Base-by-base conservation (phyloP, 352 stramenopile genomes). In the Phytophthora litchii region DNA sequence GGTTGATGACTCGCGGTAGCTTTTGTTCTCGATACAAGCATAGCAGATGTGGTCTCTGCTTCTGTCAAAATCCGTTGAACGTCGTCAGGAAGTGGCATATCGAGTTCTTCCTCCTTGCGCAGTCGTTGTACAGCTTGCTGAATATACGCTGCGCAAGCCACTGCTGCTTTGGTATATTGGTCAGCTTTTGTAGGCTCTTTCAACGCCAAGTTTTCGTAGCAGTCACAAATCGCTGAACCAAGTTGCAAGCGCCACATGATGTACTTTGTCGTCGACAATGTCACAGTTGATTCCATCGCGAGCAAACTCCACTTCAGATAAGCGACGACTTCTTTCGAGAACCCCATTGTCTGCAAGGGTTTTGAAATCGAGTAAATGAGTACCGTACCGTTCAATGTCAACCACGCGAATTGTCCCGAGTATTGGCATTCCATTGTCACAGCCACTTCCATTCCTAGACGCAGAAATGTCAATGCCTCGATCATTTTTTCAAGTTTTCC, bases 91-190 rank as follows among this genome's bases (percentile, higher is more conserved):
- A 94, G 23, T 5, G 83, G 85, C 21, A 84, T 34, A 35, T 94
- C 83, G 9, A 91, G 66, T 46, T 91, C 85, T 70, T 92, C 85
- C 66, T 92, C 85, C 25, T 87, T 89, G 13, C 76, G 69, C 2
- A 94, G 48, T 6, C 70, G 67, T 13, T 74, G 48, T 7, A 91
- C 83, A 3, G 42, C 27, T 41, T 64, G 51, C 0, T 75, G 59
- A 0, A 78, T 72, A 23, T 76, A 70, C 25, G 77, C 60, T n/a
- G 80, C 78, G 32, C 81, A 89, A 3, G 61, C 54, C 9, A 74
- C 23, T 13, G 76, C 70, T 0, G 80, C 71, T 21, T 84, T 80
- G 2, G 53, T n/a, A 27, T 80, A 51, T 12, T 13, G 17, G 1
- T 62, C 54, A 8, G 54, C 42, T 32, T 53, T 67, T 29, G 29